phyloP scores from a whole-genome alignment of 1,284 basidiomycete species.

The Ustilago curta region DNA sequence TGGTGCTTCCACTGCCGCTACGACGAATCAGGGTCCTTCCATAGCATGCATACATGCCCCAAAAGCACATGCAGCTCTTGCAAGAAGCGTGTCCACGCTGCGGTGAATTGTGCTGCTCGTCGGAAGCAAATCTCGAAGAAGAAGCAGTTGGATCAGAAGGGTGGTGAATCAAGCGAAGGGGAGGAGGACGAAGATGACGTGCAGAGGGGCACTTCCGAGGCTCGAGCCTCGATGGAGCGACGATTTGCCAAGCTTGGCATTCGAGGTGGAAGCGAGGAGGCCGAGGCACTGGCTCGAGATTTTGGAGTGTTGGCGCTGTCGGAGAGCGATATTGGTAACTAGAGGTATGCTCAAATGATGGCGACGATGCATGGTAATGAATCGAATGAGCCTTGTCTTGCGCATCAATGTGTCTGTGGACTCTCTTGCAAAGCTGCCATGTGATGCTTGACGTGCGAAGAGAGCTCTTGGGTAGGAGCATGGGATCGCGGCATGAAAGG shows the following conservation, averaged over 20 bases:
- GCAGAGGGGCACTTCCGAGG: conserved; percentile 5
- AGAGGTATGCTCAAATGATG: not conserved
- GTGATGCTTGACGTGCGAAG: conserved; percentile 34
- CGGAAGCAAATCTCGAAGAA: conserved; percentile 22
- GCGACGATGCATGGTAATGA: not conserved
- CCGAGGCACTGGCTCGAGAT: conserved; percentile 29
- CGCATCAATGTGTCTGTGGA: conserved; percentile 24
- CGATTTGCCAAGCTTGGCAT: conserved; percentile 35
- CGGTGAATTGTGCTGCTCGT: conserved; percentile 24
- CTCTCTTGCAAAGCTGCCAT: conserved; percentile 41
- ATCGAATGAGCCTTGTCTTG: not conserved
- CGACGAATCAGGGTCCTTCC: conserved; percentile 17
- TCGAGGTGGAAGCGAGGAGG: conserved; percentile 20
- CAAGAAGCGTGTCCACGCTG: conserved; percentile 16
- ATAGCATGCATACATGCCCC: conserved; percentile 33
- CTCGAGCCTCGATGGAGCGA: conserved; percentile 32
- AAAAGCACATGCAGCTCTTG: conserved; percentile 14
- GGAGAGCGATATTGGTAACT: conserved; percentile 19
- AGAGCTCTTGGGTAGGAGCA: conserved; percentile 28
- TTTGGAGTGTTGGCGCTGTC: conserved; percentile 38
- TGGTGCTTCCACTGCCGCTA: conserved; percentile 43
- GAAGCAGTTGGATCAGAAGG: not conserved
- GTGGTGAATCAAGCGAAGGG: conserved; percentile 1
- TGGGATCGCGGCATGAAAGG: conserved; percentile 18
- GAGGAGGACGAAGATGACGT: conserved; percentile 1